Conservation (phyloP, 1,139 yeast species). For the Suzukiozyma palmioleophila region DNA sequence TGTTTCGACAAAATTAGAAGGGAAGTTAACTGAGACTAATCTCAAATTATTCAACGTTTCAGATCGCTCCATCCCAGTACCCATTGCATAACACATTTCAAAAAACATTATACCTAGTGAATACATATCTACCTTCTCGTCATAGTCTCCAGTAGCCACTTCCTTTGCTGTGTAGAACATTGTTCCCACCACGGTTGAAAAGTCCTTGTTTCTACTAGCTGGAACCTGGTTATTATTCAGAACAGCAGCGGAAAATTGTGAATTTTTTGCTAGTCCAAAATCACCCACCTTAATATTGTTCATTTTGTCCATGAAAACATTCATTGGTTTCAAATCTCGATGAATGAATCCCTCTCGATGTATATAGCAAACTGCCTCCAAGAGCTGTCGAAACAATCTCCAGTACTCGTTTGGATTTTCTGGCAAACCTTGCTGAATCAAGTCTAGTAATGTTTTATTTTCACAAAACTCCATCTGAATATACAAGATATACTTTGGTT, state of each 20-base stretch:
- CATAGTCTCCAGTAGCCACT: conserved; percentile 72
- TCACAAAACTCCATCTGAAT: conserved; percentile 99
- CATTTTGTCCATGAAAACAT: conserved; percentile 88
- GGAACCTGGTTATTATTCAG: conserved; percentile 39
- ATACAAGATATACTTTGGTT: conserved; percentile 50
- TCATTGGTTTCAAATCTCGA: conserved; percentile 92
- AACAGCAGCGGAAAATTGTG: conserved; percentile 44
- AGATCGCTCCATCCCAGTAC: conserved; percentile 92
- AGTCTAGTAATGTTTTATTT: conserved; percentile 79
- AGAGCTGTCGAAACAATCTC: conserved; percentile 80
- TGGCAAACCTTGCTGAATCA: conserved; percentile 78
- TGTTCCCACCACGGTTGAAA: conserved; percentile 92
- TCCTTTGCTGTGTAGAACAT: conserved; percentile 90
- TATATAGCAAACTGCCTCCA: conserved; percentile 88
- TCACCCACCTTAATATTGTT: conserved; percentile 93
- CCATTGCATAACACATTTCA: conserved; percentile 83
- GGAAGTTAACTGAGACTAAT: conserved; percentile 56
- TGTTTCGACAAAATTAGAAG: conserved; percentile 52
- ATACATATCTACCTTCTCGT: conserved; percentile 93
- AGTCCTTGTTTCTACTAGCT: conserved; percentile 51
- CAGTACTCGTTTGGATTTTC: conserved; percentile 76
- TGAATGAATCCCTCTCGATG: conserved; percentile 94
- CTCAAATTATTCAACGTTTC: conserved; percentile 63
- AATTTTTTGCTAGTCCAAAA: conserved; percentile 88
- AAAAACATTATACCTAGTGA: conserved; percentile 91